A percentile compares a stretch with the other conserved stretches of the same genome.
These are phyloP conservation scores for Kandelia obovata DNA, from an alignment of 345 rosid genomes.

Conservation along the genomic window DNA sequence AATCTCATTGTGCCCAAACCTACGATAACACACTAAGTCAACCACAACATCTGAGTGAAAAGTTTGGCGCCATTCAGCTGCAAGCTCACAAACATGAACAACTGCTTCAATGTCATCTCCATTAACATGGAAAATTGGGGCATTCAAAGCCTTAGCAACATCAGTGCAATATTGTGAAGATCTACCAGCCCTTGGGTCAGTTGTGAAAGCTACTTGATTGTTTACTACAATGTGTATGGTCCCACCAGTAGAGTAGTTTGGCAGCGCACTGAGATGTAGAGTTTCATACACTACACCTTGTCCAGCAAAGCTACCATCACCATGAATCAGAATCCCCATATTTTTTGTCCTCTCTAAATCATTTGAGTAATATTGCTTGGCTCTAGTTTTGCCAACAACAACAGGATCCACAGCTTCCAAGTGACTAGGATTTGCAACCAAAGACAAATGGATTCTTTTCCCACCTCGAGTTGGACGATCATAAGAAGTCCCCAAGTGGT, in stretches of 20 bases:
- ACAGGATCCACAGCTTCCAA: conserved; percentile 88
- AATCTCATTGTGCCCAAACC: conserved; percentile 82
- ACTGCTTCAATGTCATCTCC: conserved; percentile 82
- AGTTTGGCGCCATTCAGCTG: conserved; percentile 86
- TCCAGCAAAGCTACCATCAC: conserved; percentile 90
- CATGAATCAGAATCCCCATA: conserved; percentile 75
- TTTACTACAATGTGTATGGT: conserved; percentile 83
- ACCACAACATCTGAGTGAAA: conserved; percentile 83
- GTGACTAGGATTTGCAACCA: conserved; percentile 89
- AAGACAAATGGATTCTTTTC: conserved; percentile 73
- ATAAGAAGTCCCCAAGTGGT: conserved; percentile 82
- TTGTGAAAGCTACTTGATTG: conserved; percentile 87
- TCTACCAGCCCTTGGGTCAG: conserved; percentile 74
- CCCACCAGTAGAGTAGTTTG: conserved; percentile 73
- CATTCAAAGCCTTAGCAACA: conserved; percentile 81
- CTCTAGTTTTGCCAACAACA: conserved; percentile 79
- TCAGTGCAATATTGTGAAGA: conserved; percentile 87
- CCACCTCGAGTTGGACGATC: conserved; percentile 90
- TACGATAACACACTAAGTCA: conserved; percentile 73
- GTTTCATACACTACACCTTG: conserved; percentile 89
- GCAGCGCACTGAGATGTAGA: conserved; percentile 86
- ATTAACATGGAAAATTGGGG: conserved; percentile 76
- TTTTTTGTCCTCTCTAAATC: conserved; percentile 62
- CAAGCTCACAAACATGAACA: conserved; percentile 73
- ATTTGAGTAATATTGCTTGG: conserved; percentile 70